These are phyloP conservation scores for Jimgerdemannia lactiflua DNA, from an alignment of 192 early-diverging fungal species.

Conservation along the genomic window DNA sequence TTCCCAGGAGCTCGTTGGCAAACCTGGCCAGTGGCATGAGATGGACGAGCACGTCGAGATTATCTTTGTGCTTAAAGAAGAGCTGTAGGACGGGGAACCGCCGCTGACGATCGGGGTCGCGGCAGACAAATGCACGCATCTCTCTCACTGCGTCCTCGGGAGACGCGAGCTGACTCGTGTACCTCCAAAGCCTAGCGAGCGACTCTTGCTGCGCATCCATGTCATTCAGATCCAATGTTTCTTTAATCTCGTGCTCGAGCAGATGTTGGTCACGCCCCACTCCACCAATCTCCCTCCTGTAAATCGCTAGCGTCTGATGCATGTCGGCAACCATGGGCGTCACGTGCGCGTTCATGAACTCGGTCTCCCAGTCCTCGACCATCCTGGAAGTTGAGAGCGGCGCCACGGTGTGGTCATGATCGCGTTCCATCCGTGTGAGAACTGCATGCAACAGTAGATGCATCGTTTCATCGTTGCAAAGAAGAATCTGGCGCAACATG, in stretches of 20 bases:
- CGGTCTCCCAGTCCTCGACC: constrained; percentile 5
- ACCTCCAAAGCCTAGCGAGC: constrained; percentile 13
- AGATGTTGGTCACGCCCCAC: background rate
- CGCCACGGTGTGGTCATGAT: background rate
- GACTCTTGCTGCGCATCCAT: background rate
- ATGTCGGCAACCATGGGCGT: background rate
- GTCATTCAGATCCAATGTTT: constrained; percentile 9
- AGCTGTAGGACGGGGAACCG: constrained; percentile 11
- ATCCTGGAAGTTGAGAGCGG: background rate
- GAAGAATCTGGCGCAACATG: constrained; percentile 2
- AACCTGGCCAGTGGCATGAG: constrained; percentile 15
- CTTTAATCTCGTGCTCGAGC: constrained; percentile 11
- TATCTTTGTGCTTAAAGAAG: constrained; percentile 11
- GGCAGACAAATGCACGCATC: constrained; percentile 8
- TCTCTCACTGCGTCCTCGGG: background rate
- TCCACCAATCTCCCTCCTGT: background rate
- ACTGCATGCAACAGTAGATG: constrained; percentile 11
- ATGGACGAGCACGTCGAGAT: constrained; percentile 1
- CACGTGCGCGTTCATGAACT: background rate
- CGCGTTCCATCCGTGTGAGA: constrained; percentile 1
- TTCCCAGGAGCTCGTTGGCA: background rate
- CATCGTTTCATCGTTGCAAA: constrained; percentile 11
- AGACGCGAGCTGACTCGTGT: background rate
- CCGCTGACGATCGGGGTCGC: background rate
- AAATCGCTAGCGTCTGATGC: background rate